Conservation (phyloP, 2,329 filamentous ascomycete genomes). For the Lachnellula subtilissima region DNA sequence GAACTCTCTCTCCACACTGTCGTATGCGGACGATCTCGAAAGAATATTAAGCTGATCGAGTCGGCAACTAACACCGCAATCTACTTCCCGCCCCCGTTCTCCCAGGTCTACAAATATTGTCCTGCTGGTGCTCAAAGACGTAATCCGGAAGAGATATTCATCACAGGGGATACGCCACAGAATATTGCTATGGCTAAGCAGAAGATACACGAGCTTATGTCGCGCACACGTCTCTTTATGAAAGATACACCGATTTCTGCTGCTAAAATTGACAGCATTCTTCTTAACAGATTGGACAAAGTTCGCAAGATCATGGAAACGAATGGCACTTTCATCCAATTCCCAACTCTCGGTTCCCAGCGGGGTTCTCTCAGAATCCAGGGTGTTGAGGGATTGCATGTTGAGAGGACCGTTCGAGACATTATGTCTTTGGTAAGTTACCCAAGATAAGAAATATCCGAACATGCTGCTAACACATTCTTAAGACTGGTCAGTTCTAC, state of each 20-base stretch:
- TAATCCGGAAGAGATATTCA: conserved; percentile 86
- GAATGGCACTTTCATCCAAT: conserved; percentile 91
- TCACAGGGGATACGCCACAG: conserved; percentile 83
- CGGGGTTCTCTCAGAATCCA: conserved; percentile 84
- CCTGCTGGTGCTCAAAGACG: conserved; percentile 76
- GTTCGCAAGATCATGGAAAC: conserved; percentile 96
- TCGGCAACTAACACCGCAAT: conserved; percentile 94
- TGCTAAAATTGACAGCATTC: conserved; percentile 90
- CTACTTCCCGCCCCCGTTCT: conserved; percentile 94
- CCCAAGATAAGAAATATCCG: neutral
- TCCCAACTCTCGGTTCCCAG: conserved; percentile 82
- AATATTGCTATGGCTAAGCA: conserved; percentile 85
- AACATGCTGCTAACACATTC: conserved; percentile 22
- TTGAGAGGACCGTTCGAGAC: conserved; percentile 91
- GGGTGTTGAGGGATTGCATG: conserved; percentile 86
- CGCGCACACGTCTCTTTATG: conserved; percentile 75
- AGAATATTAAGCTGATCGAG: conserved; percentile 98
- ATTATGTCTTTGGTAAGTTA: conserved; percentile 82
- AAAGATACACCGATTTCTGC: conserved; percentile 89
- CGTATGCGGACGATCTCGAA: conserved; percentile 86
- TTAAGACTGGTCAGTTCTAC: conserved; percentile 90
- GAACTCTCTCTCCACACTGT: conserved; percentile 87
- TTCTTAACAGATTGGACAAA: conserved; percentile 88
- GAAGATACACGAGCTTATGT: conserved; percentile 81
- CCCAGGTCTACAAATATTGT: conserved; percentile 83